These are phyloP conservation scores for Eruca vesicaria DNA, from an alignment of 441 rosid genomes.

Conservation along the genomic window DNA sequence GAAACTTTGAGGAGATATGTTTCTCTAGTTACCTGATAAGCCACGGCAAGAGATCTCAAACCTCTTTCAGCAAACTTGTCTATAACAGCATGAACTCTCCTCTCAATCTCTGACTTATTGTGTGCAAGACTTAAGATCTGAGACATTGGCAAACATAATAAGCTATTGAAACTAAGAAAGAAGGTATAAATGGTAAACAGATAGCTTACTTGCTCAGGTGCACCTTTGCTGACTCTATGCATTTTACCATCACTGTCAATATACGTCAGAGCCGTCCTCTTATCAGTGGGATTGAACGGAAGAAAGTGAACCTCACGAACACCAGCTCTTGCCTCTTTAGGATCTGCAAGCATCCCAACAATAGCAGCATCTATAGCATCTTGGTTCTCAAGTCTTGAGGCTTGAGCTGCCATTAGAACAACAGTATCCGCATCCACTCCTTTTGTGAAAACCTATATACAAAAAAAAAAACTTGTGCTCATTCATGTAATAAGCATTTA, in stretches of 20 bases:
- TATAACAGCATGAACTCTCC: conserved; percentile 86
- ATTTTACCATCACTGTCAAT: conserved; percentile 72
- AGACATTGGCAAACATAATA: background rate
- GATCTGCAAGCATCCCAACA: conserved; percentile 95
- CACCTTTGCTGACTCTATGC: conserved; percentile 99
- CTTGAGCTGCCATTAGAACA: conserved; percentile 92
- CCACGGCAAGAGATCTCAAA: conserved; percentile 91
- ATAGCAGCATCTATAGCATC: conserved; percentile 96
- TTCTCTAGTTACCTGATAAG: conserved; percentile 62
- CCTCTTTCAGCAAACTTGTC: conserved; percentile 97
- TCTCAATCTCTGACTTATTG: conserved; percentile 80
- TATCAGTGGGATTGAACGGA: conserved; percentile 95
- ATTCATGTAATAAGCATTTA: background rate
- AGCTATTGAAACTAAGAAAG: conserved; percentile 11
- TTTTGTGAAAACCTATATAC: conserved; percentile 71
- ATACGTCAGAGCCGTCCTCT: conserved; percentile 92
- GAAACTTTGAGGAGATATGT: background rate
- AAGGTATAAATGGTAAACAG: background rate
- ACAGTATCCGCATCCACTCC: conserved; percentile 86
- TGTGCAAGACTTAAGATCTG: conserved; percentile 88
- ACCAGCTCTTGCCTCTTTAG: conserved; percentile 98
- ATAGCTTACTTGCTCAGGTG: conserved; percentile 88
- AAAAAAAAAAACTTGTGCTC: conserved; percentile 14
- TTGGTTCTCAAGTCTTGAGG: conserved; percentile 86
- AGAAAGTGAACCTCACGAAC: conserved; percentile 89